phyloP scores from a whole-genome alignment of 805 yeast genomes.

The fission yeast (Schizosaccharomyces pombe) region DNA sequence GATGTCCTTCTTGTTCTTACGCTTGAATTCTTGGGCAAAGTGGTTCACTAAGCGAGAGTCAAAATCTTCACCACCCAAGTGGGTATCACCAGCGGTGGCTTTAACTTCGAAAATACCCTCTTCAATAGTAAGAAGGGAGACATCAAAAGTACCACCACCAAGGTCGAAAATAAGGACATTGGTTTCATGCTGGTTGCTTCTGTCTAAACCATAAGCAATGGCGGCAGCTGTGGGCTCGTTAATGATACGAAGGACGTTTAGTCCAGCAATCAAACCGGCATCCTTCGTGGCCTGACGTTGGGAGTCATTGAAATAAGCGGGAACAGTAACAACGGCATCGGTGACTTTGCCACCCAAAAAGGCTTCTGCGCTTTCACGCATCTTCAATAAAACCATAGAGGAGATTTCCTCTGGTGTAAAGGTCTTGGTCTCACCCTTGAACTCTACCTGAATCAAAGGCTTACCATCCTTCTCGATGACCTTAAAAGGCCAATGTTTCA shows the following conservation, averaged over 20 bases:
- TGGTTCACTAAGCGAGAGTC: conserved; percentile 88
- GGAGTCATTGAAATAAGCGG: conserved; percentile 92
- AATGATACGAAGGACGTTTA: conserved; percentile 80
- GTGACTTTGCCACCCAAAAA: conserved; percentile 63
- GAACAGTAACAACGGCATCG: conserved; percentile 89
- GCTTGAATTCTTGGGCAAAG: conserved; percentile 87
- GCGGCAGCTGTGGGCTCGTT: conserved; percentile 98
- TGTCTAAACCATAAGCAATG: conserved; percentile 82
- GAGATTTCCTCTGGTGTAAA: conserved; percentile 91
- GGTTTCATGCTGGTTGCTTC: conserved; percentile 51
- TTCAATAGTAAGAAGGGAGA: conserved; percentile 71
- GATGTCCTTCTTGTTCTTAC: conserved; percentile 90
- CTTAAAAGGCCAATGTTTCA: conserved; percentile 76
- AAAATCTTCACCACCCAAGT: conserved; percentile 97
- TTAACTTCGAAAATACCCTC: conserved; percentile 94
- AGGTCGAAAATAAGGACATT: conserved; percentile 82
- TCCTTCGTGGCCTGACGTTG: conserved; percentile 97
- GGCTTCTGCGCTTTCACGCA: conserved; percentile 85
- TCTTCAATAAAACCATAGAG: conserved; percentile 73
- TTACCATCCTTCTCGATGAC: conserved; percentile 57
- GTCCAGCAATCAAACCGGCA: conserved; percentile 90
- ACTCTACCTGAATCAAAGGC: conserved; percentile 71
- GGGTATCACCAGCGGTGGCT: conserved; percentile 81
- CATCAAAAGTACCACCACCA: conserved; percentile 99
- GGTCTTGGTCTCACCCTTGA: conserved; percentile 66